Evolutionary conservation across 495 filamentous ascomycete species (phyloP), one percentile per base, ranked within the genome.

Genomic region (Geopyxis carbonaria): DNA sequence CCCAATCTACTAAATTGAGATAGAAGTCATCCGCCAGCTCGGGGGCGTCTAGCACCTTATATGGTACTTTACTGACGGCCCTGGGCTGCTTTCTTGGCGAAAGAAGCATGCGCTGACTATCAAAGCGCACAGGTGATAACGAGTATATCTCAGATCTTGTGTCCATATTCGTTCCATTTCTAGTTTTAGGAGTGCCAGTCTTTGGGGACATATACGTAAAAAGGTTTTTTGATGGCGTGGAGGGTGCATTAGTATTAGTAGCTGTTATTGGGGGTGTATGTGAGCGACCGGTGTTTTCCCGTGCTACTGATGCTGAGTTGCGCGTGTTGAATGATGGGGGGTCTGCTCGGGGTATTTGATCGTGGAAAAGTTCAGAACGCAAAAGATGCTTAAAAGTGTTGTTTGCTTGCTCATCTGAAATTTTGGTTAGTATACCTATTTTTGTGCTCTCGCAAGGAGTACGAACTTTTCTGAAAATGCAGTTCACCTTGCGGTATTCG

Each of bases 21-120:
- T 97, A 97, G 57, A 94, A 97, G 57, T 97, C 91, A 49, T 97
- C 89, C 20, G 85, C 85, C 11, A 97, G 59, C 45, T 95, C 89
- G 10, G 89, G 89, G 0, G 91, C 89, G 65, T 97, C 89, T 3
- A 97, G 66, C 5, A 97, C 89, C 58, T 95, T 97, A 64, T 85
- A 95, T 0, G 89, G 89, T 0, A 94, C 86, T 58, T 95, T 95
- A 57, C 78, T 81, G 16, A 97, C 83, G 6, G 81, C 76, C 43
- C 89, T 69, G 1, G 85, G 80, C 44, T 85, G 75, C 53, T 91
- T 84, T 46, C 84, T 68, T 2, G 87, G 89, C 20, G 76, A 87
- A 28, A 93, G 67, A 2, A 97, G 72, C 67, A 95, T 85, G 24
- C 78, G 78, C 51, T 95, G 89, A 45, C 80, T 91, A 43, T 76